Base-by-base conservation (phyloP, 1,284 basidiomycete species). In the Cryptococcus sp. region DNA sequence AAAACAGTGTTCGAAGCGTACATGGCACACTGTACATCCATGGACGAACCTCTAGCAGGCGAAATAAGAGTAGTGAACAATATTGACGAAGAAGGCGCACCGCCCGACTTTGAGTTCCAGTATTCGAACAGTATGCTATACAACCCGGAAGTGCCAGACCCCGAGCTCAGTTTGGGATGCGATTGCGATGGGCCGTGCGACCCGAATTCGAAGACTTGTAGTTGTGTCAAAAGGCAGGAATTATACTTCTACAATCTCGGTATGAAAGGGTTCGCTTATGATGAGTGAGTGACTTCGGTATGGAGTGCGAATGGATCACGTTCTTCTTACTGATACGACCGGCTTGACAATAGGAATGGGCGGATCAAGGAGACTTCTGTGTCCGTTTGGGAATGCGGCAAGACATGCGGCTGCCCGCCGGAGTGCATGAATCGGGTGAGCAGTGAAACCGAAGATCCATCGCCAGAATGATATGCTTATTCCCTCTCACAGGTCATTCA, bases 371-470 rank as follows among this genome's bases (percentile, higher is more conserved):
- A 77, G 8, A 68, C 77, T 13, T 82, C 82, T 7, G 84, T 84
- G 54, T 87, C 91, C 0, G 86, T 94, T 39, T 91, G 90, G 69
- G 93, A 95, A 75, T 96, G 93, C 74, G 91, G 93, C 68, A 85
- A 84, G 46, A 79, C 85, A 16, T 96, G 93, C 73, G 82, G 83
- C 0, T 96, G 93, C 76, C 85, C 86, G 3, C 86, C 88, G 1
- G 84, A 87, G 46, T 96, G 93, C 73, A 80, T 79, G 50, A 95
- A 95, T 75, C 80, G 91, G 70, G 92, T 93, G 67, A 63, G 84
- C 77, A 13, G 30, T 35, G 13, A 23, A n/a, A 3, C 13, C 3
- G 17, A 19, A 5, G 22, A 45, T 40, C 22, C 22, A 27, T 39
- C 30, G 3, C 5, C 5, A 13, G 3, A 25, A 15, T 41, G 30